A percentile compares a stretch with the other conserved stretches of the same genome.
Conservation (phyloP, 2,329 filamentous ascomycete genomes). For the Cladosporium sp. region DNA sequence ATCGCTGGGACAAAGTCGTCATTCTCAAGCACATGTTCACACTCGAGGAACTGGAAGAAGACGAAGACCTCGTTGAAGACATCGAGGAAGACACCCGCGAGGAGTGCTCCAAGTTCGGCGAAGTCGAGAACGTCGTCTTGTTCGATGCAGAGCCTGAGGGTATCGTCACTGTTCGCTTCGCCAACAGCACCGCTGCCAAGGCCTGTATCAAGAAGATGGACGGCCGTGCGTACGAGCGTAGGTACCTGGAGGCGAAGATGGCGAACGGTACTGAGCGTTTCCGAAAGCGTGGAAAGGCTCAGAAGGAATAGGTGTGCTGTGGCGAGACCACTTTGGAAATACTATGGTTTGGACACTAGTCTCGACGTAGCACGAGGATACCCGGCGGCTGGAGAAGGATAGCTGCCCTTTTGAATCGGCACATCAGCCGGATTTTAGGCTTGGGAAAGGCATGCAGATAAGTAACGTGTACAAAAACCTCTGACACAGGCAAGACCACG, state of each 20-base stretch:
- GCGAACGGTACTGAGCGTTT: slow-evolving; percentile 17
- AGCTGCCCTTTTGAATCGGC: neutral
- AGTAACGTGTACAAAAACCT: neutral
- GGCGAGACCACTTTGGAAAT: neutral
- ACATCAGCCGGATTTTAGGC: neutral
- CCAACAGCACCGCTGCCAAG: slow-evolving; percentile 66
- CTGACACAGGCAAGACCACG: neutral
- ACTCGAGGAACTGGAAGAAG: slow-evolving; percentile 77
- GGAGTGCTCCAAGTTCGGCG: slow-evolving; percentile 81
- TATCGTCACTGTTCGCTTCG: slow-evolving; percentile 81
- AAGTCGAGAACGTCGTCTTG: slow-evolving; percentile 86
- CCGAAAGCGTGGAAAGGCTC: slow-evolving; percentile 9
- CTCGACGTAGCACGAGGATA: neutral
- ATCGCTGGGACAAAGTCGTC: slow-evolving; percentile 74
- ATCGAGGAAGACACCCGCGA: slow-evolving; percentile 94
- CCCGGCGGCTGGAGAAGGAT: neutral
- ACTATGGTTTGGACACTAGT: neutral
- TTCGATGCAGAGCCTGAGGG: slow-evolving; percentile 86
- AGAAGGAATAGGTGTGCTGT: neutral
- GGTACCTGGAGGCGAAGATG: slow-evolving; percentile 16
- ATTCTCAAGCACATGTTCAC: slow-evolving; percentile 95
- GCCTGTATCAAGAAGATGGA: slow-evolving; percentile 71
- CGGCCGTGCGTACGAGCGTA: slow-evolving; percentile 69
- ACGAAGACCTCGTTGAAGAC: slow-evolving; percentile 77
- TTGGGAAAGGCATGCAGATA: neutral